Conservation (phyloP, 2,329 filamentous ascomycete genomes). For the Arthrobotrys musiformis region DNA sequence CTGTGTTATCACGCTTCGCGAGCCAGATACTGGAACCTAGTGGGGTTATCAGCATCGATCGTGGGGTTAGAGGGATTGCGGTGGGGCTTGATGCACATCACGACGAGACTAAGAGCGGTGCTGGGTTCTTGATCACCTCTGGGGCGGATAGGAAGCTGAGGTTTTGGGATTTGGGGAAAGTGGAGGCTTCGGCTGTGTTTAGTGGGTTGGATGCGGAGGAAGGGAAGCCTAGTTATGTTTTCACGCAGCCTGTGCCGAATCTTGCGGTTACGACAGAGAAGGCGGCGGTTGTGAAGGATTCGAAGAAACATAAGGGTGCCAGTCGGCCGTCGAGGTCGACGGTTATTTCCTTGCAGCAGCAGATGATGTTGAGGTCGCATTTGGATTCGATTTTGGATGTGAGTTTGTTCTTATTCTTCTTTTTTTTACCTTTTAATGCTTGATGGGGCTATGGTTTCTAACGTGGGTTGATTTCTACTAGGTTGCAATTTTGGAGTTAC, state of each 20-base stretch:
- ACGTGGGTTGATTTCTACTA: slow-evolving; percentile 23
- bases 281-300: slow-evolving; percentile 56
- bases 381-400: slow-evolving; percentile 89
- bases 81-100: slow-evolving; percentile 77
- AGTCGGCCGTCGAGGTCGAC: slow-evolving; percentile 75
- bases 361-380: slow-evolving; percentile 84
- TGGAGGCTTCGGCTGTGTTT: slow-evolving; percentile 81
- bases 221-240: slow-evolving; percentile 76
- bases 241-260: slow-evolving; percentile 71
- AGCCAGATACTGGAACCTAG: slow-evolving; percentile 69
- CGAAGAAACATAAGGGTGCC: slow-evolving; percentile 60
- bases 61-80: slow-evolving; percentile 79
- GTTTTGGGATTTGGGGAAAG: slow-evolving; percentile 87
- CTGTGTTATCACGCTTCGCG: slow-evolving; percentile 86
- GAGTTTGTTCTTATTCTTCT: slow-evolving; percentile 14
- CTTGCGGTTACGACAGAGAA: slow-evolving; percentile 75
- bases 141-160: slow-evolving; percentile 90
- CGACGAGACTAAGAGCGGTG: slow-evolving; percentile 70
- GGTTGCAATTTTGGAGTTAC: slow-evolving; percentile 80
- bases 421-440: background rate
- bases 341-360: slow-evolving; percentile 87
- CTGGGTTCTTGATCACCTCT: slow-evolving; percentile 83
- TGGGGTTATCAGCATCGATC: slow-evolving; percentile 68
- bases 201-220: slow-evolving; percentile 80
- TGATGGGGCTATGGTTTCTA: background rate